Conservation (phyloP, 352 stramenopile genomes). For the Thraustochytrium striatum region DNA sequence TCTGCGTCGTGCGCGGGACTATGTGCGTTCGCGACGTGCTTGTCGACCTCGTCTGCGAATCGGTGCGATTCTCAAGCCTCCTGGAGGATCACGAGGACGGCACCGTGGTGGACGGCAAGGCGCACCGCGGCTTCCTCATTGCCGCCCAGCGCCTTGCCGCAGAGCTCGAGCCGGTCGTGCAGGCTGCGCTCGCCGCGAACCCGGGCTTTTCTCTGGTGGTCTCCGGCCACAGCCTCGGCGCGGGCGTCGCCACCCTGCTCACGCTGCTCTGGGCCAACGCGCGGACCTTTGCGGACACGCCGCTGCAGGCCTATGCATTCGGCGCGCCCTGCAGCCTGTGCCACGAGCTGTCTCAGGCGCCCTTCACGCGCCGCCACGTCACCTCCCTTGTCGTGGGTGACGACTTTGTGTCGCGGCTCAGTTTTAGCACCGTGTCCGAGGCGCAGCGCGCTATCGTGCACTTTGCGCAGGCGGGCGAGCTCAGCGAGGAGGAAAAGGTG, state of each 20-base stretch:
- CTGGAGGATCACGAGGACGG: neutral
- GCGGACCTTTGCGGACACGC: slow-evolving; percentile 58
- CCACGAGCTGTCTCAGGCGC: slow-evolving; percentile 24
- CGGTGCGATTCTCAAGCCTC: slow-evolving; percentile 7
- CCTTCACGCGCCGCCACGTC: slow-evolving; percentile 28
- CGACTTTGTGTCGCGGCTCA: slow-evolving; percentile 50
- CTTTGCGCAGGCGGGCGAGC: neutral
- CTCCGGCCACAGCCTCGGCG: slow-evolving; percentile 72
- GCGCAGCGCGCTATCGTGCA: slow-evolving; percentile 6
- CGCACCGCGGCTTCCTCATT: slow-evolving; percentile 41
- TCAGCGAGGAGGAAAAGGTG: neutral
- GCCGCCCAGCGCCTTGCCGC: slow-evolving; percentile 9
- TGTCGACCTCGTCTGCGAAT: slow-evolving; percentile 38
- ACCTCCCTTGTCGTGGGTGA: slow-evolving; percentile 49
- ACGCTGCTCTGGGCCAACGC: slow-evolving; percentile 60
- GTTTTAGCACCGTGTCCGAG: slow-evolving; percentile 23
- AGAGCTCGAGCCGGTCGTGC: neutral
- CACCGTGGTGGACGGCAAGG: neutral
- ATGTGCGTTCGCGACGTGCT: slow-evolving; percentile 26
- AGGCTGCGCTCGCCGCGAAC: slow-evolving; percentile 2
- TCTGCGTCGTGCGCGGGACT: slow-evolving; percentile 29
- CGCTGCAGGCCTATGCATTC: slow-evolving; percentile 60
- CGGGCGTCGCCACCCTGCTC: slow-evolving; percentile 68
- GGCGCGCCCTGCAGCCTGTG: slow-evolving; percentile 43
- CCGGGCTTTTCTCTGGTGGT: slow-evolving; percentile 60